A percentile compares a stretch with the other conserved stretches of the same genome.
phyloP scores from a whole-genome alignment of 2,329 filamentous ascomycete species.

The Talaromyces sp. region DNA sequence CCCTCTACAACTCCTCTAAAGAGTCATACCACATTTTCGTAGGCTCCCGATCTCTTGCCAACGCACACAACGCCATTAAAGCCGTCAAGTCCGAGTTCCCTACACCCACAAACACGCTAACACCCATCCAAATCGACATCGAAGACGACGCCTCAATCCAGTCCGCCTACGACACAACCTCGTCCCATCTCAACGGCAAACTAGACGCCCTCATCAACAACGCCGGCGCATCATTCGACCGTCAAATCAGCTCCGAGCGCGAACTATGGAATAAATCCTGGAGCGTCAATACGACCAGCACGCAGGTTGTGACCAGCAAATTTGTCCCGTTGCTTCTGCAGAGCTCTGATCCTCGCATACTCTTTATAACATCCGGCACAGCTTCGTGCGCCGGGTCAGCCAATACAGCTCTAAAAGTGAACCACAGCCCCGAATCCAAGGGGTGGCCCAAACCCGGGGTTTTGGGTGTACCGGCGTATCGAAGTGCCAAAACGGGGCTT shows the following conservation, averaged over 20 bases:
- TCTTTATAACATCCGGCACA: conserved; percentile 50
- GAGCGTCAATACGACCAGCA: conserved; percentile 53
- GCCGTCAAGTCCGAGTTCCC: conserved; percentile 45
- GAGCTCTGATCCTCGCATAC: conserved; percentile 46
- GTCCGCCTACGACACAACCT: conserved; percentile 46
- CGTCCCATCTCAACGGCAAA: conserved; percentile 39
- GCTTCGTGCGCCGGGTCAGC: conserved; percentile 35
- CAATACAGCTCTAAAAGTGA: neutral
- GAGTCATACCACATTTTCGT: conserved; percentile 57
- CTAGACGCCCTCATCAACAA: conserved; percentile 60
- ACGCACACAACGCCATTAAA: conserved; percentile 51
- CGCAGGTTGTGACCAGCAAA: conserved; percentile 46
- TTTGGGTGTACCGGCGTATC: conserved; percentile 34
- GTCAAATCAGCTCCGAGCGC: conserved; percentile 28
- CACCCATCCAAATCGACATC: conserved; percentile 55
- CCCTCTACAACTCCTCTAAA: conserved; percentile 47
- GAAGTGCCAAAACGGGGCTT: conserved; percentile 45
- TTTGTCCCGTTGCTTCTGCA: conserved; percentile 56
- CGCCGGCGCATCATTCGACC: conserved; percentile 42
- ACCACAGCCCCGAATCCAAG: conserved; percentile 14
- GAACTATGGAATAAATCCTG: conserved; percentile 49
- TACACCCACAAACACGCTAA: conserved; percentile 42
- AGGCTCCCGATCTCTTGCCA: conserved; percentile 53
- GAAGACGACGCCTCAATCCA: conserved; percentile 54
- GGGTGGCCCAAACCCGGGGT: conserved; percentile 45